Base-by-base conservation (phyloP, 768 basidiomycete species). In the Pilatotrama ljubarskyi region DNA sequence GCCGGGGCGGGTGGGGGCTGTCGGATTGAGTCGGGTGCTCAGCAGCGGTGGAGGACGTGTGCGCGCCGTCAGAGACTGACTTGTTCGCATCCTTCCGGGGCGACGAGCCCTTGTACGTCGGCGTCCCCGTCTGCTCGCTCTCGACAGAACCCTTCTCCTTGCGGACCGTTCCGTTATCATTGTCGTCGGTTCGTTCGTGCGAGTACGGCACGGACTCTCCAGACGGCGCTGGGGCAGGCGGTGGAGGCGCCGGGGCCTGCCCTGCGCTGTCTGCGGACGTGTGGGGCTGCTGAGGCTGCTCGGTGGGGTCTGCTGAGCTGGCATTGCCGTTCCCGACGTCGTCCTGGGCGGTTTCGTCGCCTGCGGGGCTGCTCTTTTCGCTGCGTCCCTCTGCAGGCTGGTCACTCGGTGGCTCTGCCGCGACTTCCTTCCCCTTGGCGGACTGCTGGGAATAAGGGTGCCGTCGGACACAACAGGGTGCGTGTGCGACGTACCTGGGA, bases 121-220 rank as follows among this genome's bases (percentile, higher is more conserved):
- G 77, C 9, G 73, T 81, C 48, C 76, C 75, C 1, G 77, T 76
- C 43, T 70, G 66, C 46, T 78, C 76, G 48, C 79, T 79, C 37
- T 77, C 71, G 20, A 80, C 70, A 8, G 80, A 81, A 55, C 72
- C 78, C 68, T 78, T 80, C 68, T 81, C 80, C 69, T 73, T 78
- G 5, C 56, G 61, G 10, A 25, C 52, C 15, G 52, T 42, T 68
- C 80, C 79, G 69, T 73, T 78, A 68, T 79, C 78, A 41, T 70
- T 73, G 24, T 77, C 74, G 62, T 71, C 40, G 60, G 77, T 69
- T 64, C 69, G 75, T 64, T 77, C 79, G 50, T 68, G 67, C 66
- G 64, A 62, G 41, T 48, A 48, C 17, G 65, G 51, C 37, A 57
- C 32, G 5, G 60, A 59, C 61, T 52, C 62, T 38, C 57, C 63